Evolutionary conservation across 768 basidiomycete species (phyloP).

Genomic region (Nidularia sp.): DNA sequence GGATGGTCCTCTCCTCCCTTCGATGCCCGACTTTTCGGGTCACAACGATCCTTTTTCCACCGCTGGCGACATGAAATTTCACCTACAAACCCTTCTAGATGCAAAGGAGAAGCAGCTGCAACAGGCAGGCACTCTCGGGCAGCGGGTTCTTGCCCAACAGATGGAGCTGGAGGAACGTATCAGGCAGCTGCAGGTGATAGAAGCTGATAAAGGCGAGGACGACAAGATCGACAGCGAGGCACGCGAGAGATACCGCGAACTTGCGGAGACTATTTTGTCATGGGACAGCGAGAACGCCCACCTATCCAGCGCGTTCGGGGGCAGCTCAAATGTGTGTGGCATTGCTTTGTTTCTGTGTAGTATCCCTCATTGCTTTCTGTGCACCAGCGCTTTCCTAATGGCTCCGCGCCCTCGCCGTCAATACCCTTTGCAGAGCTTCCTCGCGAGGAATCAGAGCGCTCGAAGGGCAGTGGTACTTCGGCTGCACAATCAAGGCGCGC

Average conservation of each 20-base stretch:
- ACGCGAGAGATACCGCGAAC: slow-evolving; percentile 71
- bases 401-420: slow-evolving; percentile 41
- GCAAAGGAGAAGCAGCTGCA: slow-evolving; percentile 90
- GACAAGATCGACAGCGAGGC: slow-evolving; percentile 63
- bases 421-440: slow-evolving; percentile 44
- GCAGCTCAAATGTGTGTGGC: slow-evolving; percentile 50
- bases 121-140: slow-evolving; percentile 88
- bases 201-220: slow-evolving; percentile 59
- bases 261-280: slow-evolving; percentile 65
- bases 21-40: slow-evolving; percentile 37
- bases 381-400: slow-evolving; percentile 38
- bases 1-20: slow-evolving; percentile 14
- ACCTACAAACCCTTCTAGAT: slow-evolving; percentile 72
- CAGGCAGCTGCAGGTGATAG: slow-evolving; percentile 70
- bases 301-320: slow-evolving; percentile 67
- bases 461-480: slow-evolving; percentile 60
- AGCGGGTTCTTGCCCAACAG: slow-evolving; percentile 90
- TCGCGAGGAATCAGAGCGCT: slow-evolving; percentile 60
- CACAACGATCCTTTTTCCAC: slow-evolving; percentile 38
- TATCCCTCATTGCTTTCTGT: slow-evolving; percentile 3
- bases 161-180: slow-evolving; percentile 91
- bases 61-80: slow-evolving; percentile 56
- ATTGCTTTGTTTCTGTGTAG: slow-evolving; percentile 4
- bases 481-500: slow-evolving; percentile 85
- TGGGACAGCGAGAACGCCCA: slow-evolving; percentile 83